Conservation (phyloP, 768 basidiomycete species). For the Psilocybe cubensis region DNA sequence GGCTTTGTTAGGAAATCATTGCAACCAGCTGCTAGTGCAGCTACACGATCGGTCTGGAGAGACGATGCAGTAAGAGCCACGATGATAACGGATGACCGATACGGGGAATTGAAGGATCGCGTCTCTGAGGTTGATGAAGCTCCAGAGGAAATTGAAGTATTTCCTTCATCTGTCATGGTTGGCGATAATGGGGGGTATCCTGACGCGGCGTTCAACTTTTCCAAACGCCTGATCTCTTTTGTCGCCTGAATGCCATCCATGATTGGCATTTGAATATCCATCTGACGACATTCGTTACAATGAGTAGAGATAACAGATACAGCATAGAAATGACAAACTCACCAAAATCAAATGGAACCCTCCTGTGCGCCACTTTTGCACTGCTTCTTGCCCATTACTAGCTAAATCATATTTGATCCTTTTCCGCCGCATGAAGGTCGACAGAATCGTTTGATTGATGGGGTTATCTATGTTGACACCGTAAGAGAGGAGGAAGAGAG, state of each 20-base stretch:
- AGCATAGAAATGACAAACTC: slow-evolving; percentile 31
- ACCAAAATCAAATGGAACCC: slow-evolving; percentile 96
- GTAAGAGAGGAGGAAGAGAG: slow-evolving; percentile 12
- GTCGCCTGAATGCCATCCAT: slow-evolving; percentile 99
- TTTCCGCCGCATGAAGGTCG: slow-evolving; percentile 96
- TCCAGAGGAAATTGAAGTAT: slow-evolving; percentile 44
- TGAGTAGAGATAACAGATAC: slow-evolving; percentile 17
- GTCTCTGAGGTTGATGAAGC: slow-evolving; percentile 37
- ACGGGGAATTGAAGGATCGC: slow-evolving; percentile 61
- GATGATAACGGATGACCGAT: slow-evolving; percentile 95
- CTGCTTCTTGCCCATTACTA: slow-evolving; percentile 93
- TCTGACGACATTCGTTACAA: slow-evolving; percentile 49
- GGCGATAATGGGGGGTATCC: slow-evolving; percentile 76
- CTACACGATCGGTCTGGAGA: slow-evolving; percentile 92
- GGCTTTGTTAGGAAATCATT: slow-evolving; percentile 99
- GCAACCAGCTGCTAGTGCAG: slow-evolving; percentile 97
- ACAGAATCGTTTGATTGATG: slow-evolving; percentile 96
- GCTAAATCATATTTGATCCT: slow-evolving; percentile 95
- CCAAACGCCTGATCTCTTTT: slow-evolving; percentile 89
- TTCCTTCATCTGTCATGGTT: slow-evolving; percentile 45
- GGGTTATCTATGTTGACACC: slow-evolving; percentile 79
- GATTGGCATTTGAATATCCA: slow-evolving; percentile 99
- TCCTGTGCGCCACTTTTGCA: slow-evolving; percentile 92
- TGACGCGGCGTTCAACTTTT: slow-evolving; percentile 66
- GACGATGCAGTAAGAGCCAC: slow-evolving; percentile 98